phyloP scores from a whole-genome alignment of 2,329 filamentous ascomycete genomes.

The Arthrobotrys sinensis region DNA sequence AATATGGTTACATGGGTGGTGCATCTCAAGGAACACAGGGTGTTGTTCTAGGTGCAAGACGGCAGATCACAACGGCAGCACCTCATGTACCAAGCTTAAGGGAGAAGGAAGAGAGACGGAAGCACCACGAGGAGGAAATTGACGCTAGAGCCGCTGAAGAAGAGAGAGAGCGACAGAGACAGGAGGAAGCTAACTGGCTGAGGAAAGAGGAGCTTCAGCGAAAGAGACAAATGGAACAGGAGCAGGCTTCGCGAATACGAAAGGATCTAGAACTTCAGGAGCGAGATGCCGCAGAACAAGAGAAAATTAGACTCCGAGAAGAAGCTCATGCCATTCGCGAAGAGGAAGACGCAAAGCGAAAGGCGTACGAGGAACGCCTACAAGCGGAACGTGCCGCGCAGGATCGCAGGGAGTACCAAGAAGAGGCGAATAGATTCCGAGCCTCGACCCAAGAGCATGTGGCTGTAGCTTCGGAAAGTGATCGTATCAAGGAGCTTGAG shows the following conservation, averaged over 20 bases:
- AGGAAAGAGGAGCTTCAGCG: slow-evolving; percentile 67
- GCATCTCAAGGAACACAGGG: slow-evolving; percentile 96
- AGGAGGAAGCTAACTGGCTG: slow-evolving; percentile 69
- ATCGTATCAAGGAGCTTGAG: slow-evolving; percentile 84
- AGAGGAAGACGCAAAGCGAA: slow-evolving; percentile 50
- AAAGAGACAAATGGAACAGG: slow-evolving; percentile 74
- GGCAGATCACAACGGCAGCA: slow-evolving; percentile 89
- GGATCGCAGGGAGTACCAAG: slow-evolving; percentile 59
- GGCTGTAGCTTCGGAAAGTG: slow-evolving; percentile 59
- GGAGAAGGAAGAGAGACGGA: slow-evolving; percentile 82
- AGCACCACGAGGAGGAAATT: slow-evolving; percentile 75
- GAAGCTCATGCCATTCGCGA: slow-evolving; percentile 68
- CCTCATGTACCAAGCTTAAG: slow-evolving; percentile 84
- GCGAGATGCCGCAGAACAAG: slow-evolving; percentile 71
- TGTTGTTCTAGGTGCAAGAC: slow-evolving; percentile 88
- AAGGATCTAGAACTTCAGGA: slow-evolving; percentile 70
- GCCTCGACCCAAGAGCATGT: slow-evolving; percentile 40
- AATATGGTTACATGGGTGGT: slow-evolving; percentile 98
- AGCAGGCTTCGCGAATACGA: slow-evolving; percentile 65
- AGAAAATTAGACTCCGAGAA: slow-evolving; percentile 71
- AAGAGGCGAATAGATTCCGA: slow-evolving; percentile 7
- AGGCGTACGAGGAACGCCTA: slow-evolving; percentile 43
- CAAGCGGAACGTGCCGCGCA: slow-evolving; percentile 51
- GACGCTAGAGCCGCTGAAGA: slow-evolving; percentile 73
- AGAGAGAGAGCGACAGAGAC: slow-evolving; percentile 68